Conservation (phyloP, 805 yeast species). For the Scheffersomyces lignosus region DNA sequence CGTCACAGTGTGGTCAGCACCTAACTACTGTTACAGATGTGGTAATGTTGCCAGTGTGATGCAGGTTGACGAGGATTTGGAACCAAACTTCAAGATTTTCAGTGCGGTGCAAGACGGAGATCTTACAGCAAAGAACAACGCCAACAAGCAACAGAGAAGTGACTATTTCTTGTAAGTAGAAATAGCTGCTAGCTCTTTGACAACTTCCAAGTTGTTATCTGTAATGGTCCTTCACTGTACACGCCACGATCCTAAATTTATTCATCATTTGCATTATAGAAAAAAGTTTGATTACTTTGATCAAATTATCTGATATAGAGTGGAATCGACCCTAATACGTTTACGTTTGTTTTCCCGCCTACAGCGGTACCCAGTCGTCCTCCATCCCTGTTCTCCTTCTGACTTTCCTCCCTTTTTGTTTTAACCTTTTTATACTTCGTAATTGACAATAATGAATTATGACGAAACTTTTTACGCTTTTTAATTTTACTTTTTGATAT, state of each 20-base stretch:
- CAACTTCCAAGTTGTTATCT: no score
- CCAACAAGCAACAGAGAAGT: conserved; percentile 43
- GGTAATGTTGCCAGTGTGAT: conserved; percentile 98
- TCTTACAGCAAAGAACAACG: conserved; percentile 37
- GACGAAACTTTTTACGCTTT: conserved; percentile 9
- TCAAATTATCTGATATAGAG: no score
- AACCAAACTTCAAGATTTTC: conserved; percentile 90
- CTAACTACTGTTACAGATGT: conserved; percentile 95
- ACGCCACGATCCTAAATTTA: neutral
- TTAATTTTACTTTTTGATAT: neutral
- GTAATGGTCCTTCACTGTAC: neutral
- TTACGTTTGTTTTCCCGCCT: no score
- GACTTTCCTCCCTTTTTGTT: neutral
- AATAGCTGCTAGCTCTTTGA: no score
- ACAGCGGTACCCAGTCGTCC: no score
- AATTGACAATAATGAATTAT: conserved; percentile 14
- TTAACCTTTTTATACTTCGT: neutral
- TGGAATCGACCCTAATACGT: no score
- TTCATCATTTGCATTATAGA: neutral
- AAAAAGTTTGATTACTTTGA: neutral
- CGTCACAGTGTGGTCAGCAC: conserved; percentile 98
- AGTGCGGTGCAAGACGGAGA: conserved; percentile 92
- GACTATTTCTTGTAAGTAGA: conserved; percentile 40
- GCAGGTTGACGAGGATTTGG: conserved; percentile 86
- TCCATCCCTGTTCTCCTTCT: no score